These are phyloP conservation scores for Brassica incana DNA, from an alignment of 345 rosid species.

Conservation along the genomic window DNA sequence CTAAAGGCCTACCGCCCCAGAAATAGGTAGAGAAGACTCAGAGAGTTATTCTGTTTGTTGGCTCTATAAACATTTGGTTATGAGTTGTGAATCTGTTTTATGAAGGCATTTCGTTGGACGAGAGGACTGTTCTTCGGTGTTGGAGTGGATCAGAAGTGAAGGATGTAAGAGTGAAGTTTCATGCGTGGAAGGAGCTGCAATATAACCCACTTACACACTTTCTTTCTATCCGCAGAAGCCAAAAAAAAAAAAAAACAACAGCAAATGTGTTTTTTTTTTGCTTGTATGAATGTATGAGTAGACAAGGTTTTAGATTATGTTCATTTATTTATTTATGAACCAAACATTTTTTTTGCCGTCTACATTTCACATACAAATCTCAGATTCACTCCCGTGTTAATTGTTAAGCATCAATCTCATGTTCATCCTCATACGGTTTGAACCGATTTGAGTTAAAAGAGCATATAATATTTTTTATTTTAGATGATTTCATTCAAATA, in stretches of 20 bases:
- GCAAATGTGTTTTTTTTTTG: background rate
- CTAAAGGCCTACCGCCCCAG: slow-evolving; percentile 65
- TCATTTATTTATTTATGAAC: too few relatives aligned
- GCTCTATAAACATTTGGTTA: background rate
- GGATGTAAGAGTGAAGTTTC: slow-evolving; percentile 31
- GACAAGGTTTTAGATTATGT: background rate
- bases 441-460: too few relatives aligned
- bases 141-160: slow-evolving; percentile 63
- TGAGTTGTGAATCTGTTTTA: slow-evolving; percentile 2
- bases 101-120: slow-evolving; percentile 66
- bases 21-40: slow-evolving; percentile 53
- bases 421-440: too few relatives aligned
- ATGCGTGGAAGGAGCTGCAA: slow-evolving; percentile 6
- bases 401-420: background rate
- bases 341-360: too few relatives aligned
- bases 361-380: background rate
- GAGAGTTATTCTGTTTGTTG: background rate
- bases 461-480: too few relatives aligned
- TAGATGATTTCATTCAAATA: too few relatives aligned
- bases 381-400: background rate
- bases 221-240: slow-evolving; percentile 3
- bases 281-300: background rate
- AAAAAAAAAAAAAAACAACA: background rate
- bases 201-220: background rate
- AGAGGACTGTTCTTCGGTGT: slow-evolving; percentile 62